Percentiles rank a stretch among this genome's conserved stretches.
Conservation (phyloP, 148 eudicot genomes). For the Diospyros kaki region DNA sequence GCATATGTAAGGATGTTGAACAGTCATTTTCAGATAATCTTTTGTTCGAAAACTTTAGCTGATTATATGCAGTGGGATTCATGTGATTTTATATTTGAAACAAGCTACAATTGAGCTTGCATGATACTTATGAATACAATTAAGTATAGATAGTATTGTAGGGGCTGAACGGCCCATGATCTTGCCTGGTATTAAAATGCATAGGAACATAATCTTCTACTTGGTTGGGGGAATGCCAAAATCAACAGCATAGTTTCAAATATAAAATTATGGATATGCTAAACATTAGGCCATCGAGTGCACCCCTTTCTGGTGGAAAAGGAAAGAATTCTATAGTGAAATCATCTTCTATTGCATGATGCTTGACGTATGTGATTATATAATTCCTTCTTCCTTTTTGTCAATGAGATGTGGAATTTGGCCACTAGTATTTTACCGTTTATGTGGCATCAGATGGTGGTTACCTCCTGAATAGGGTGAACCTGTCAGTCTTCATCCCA, state of each 20-base stretch:
- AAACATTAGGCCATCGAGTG: not conserved
- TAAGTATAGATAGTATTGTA: not conserved
- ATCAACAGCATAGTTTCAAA: not conserved
- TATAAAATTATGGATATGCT: not conserved
- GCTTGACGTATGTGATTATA: not conserved
- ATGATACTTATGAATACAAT: not conserved
- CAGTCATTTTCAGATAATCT: not conserved
- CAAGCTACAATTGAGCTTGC: not conserved
- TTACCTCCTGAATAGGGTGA: no score
- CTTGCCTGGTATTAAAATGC: not conserved
- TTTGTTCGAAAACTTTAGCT: not conserved
- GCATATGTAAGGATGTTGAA: no score
- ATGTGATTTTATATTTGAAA: not conserved
- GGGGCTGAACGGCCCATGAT: not conserved
- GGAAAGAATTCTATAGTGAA: not conserved
- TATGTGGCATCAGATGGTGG: no score
- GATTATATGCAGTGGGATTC: not conserved
- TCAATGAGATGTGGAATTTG: no score
- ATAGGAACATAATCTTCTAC: not conserved
- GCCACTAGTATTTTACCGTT: no score
- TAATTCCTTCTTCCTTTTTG: no score
- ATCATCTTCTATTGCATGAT: not conserved
- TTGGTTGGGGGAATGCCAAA: no score
- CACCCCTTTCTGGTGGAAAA: not conserved
- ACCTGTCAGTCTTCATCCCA: not conserved